phyloP scores from a whole-genome alignment of 75 land plant species.

The Picea glauca region DNA sequence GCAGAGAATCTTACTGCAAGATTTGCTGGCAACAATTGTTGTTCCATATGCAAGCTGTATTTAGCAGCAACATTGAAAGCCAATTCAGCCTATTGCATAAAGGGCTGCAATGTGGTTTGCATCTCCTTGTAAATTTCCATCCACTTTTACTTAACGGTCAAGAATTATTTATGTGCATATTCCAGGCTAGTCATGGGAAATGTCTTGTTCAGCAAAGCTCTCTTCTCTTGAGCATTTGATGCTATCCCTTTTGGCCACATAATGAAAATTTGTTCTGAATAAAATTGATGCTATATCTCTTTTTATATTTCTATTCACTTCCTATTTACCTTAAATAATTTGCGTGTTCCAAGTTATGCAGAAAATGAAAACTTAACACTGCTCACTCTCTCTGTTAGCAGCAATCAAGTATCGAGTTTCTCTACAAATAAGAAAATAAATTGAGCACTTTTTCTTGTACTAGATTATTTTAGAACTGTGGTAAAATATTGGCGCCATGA shows the following conservation, averaged over 20 bases:
- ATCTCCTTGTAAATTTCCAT: constrained; percentile 1
- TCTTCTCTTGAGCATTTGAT: not conserved
- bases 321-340: not conserved
- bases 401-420: not conserved
- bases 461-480: no score
- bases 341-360: not conserved
- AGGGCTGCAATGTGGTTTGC: not conserved
- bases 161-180: constrained; percentile 9
- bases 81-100: not conserved
- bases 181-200: not conserved
- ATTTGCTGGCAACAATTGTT: not conserved
- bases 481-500: no score
- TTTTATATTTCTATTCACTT: not conserved
- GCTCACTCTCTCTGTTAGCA: constrained; percentile 4
- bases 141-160: not conserved
- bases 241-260: not conserved
- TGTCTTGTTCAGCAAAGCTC: not conserved
- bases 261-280: constrained; percentile 7
- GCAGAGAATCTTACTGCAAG: not conserved
- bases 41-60: not conserved
- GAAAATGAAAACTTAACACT: not conserved
- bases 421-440: not conserved
- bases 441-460: no score
- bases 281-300: not conserved
- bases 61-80: not conserved